Evolutionary conservation across 176 grass and related monocot species (phyloP).

Genomic region (Saccharum spontaneum): DNA sequence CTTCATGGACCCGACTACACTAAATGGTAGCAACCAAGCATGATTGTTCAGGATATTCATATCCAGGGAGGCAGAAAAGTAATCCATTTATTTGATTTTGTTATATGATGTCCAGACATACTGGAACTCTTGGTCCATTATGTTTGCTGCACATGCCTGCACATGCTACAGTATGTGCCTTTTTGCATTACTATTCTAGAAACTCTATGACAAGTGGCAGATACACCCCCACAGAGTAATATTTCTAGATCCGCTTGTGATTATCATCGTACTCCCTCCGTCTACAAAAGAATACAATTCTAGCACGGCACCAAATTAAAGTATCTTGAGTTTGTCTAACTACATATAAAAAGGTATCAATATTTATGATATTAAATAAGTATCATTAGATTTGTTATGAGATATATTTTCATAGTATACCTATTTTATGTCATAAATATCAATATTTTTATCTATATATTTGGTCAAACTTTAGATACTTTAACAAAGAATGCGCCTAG

Average conservation of each 20-base stretch:
- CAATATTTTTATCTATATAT: neutral
- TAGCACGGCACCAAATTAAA: neutral
- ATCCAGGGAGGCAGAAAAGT: conserved; percentile 3
- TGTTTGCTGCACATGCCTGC: conserved; percentile 13
- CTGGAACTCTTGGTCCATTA: neutral
- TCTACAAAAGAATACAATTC: neutral
- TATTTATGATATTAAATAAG: neutral
- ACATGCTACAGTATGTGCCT: neutral
- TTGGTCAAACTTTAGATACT: neutral
- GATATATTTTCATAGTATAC: neutral
- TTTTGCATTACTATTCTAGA: conserved; percentile 16
- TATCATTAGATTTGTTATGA: neutral
- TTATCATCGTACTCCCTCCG: neutral
- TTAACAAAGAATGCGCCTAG: neutral
- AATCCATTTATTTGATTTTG: conserved; percentile 8
- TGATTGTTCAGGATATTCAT: conserved; percentile 5
- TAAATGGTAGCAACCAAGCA: neutral
- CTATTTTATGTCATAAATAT: neutral
- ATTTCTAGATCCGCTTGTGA: conserved; percentile 36
- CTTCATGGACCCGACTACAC: neutral
- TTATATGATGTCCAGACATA: conserved; percentile 1
- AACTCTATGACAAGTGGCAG: conserved; percentile 25
- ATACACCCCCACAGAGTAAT: conserved; percentile 10
- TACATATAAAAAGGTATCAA: neutral
- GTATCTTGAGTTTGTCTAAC: neutral